A percentile compares a stretch with the other conserved stretches of the same genome.
Evolutionary conservation across 371 early-diverging fungal species (phyloP).

Genomic region (Circinella minor): DNA sequence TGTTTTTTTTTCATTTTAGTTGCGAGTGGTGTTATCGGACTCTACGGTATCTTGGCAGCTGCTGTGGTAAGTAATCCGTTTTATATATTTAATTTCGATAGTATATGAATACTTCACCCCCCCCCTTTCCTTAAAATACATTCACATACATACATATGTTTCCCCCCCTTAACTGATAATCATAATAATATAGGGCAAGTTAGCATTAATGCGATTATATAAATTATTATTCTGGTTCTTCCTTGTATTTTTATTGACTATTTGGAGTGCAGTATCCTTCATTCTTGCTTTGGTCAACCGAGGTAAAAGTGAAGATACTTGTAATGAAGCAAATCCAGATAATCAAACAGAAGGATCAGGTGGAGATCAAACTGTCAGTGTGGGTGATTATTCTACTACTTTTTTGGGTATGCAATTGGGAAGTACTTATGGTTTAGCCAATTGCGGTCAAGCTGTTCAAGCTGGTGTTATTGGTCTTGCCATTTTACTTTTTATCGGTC

Average conservation of each 20-base stretch:
- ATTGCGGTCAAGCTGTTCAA: slow-evolving; percentile 52
- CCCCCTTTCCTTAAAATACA: too few species aligned
- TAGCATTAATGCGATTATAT: slow-evolving; percentile 45
- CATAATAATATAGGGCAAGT: slow-evolving; percentile 34
- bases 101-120: too few species aligned
- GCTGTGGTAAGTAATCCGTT: slow-evolving; percentile 29
- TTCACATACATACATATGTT: too few species aligned
- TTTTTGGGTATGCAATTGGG: slow-evolving; percentile 54
- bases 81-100: too few species aligned
- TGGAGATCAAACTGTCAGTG: slow-evolving; percentile 21
- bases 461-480: slow-evolving; percentile 53
- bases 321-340: slow-evolving; percentile 38
- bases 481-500: slow-evolving; percentile 47
- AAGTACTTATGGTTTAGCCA: slow-evolving; percentile 50
- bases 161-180: too few species aligned
- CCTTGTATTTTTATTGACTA: slow-evolving; percentile 35
- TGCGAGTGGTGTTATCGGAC: slow-evolving; percentile 36
- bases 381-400: slow-evolving; percentile 41
- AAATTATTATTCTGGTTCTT: slow-evolving; percentile 43
- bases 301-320: slow-evolving; percentile 32
- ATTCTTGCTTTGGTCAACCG: slow-evolving; percentile 44
- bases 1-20: slow-evolving; percentile 16
- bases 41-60: slow-evolving; percentile 41
- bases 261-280: slow-evolving; percentile 46
- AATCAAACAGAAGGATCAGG: slow-evolving; percentile 5